These are phyloP conservation scores for rapeseed (Brassica napus) DNA, from an alignment of 345 rosid species.

Conservation along the genomic window Da-Ae NC_063436.1:28981001-28981500, in stretches of 20 bases:
- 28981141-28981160: conserved; percentile 33
- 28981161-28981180: conserved; percentile 15
- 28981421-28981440: conserved; percentile 82
- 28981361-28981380: conserved; percentile 88
- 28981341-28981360: conserved; percentile 47
- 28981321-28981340: background rate
- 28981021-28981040: conserved; percentile 69
- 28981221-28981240: too few relatives aligned
- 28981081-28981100: conserved; percentile 74
- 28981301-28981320: background rate
- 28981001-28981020: conserved; percentile 87
- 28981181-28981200: background rate
- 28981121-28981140: conserved; percentile 90
- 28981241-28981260: too few relatives aligned
- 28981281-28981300: background rate
- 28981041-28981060: conserved; percentile 77
- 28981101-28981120: conserved; percentile 65
- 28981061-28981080: conserved; percentile 64
- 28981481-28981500: conserved; percentile 93
- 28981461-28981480: conserved; percentile 95
- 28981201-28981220: background rate
- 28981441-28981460: conserved; percentile 99
- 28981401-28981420: conserved; percentile 74
- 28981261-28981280: background rate
- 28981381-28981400: conserved; percentile 87